These are phyloP conservation scores for Suhomyces faveliae DNA, from an alignment of 805 yeast genomes.

Conservation along the genomic window DNA sequence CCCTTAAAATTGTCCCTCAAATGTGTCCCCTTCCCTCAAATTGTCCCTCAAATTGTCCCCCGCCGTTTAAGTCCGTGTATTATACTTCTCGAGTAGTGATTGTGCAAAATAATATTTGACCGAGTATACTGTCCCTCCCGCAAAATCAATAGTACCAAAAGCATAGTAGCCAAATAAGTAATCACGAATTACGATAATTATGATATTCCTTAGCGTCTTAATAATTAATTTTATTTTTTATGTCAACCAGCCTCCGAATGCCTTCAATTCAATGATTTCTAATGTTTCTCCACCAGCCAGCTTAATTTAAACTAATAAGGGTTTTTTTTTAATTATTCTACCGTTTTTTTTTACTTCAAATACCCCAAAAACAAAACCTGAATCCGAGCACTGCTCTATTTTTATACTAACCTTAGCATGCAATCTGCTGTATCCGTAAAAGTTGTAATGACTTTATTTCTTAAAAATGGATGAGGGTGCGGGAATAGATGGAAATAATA, in stretches of 20 bases:
- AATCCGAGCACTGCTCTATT: not conserved
- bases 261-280: not conserved
- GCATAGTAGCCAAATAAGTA: not conserved
- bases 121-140: not conserved
- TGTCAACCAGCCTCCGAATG: not conserved
- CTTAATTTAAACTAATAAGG: not conserved
- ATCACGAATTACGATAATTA: not conserved
- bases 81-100: not conserved
- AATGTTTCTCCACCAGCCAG: not conserved
- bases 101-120: not conserved
- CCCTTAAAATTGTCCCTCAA: too few relatives aligned
- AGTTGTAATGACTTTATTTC: conserved; percentile 1
- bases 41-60: too few relatives aligned
- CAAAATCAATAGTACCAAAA: not conserved
- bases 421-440: not conserved
- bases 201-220: not conserved
- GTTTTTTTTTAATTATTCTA: not conserved
- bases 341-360: not conserved
- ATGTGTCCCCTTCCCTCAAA: not conserved
- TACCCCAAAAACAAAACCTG: not conserved
- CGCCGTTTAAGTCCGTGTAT: conserved; percentile 1
- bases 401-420: not conserved
- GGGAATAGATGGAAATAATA: not conserved
- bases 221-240: not conserved
- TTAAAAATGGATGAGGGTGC: not conserved